phyloP scores from a whole-genome alignment of 768 basidiomycete genomes.

The Cyathus striatus region DNA sequence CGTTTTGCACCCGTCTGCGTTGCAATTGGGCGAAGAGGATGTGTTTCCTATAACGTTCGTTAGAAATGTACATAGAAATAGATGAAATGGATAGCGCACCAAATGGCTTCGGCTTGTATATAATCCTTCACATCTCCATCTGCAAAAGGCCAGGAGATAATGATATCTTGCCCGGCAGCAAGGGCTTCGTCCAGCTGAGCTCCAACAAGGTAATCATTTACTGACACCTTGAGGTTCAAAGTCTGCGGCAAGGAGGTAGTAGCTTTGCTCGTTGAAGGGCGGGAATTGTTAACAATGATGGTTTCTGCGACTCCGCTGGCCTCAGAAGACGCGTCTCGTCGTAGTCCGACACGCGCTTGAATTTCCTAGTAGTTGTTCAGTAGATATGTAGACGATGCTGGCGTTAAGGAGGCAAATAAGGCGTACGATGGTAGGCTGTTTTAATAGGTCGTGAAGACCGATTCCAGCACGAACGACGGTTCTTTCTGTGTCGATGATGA shows the following conservation, averaged over 20 bases:
- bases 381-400: too few species aligned
- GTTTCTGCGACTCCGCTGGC: constrained; percentile 13
- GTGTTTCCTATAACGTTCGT: constrained; percentile 77
- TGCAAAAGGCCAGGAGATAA: constrained; percentile 79
- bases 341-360: constrained; percentile 74
- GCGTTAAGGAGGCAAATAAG: neutral
- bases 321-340: constrained; percentile 35
- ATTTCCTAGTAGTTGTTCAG: constrained; percentile 67
- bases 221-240: constrained; percentile 38
- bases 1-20: constrained; percentile 79
- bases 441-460: constrained; percentile 77
- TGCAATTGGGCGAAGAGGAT: constrained; percentile 71
- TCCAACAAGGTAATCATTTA: constrained; percentile 82
- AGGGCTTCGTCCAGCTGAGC: constrained; percentile 76
- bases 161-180: constrained; percentile 65
- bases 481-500: constrained; percentile 76
- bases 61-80: too few species aligned
- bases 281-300: constrained; percentile 39
- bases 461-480: constrained; percentile 70
- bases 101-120: constrained; percentile 84
- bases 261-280: constrained; percentile 40
- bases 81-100: constrained; percentile 58
- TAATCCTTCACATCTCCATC: constrained; percentile 72
- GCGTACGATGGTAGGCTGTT: constrained; percentile 71
- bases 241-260: too few species aligned